Evolutionary conservation across 108 stramenopile genomes (phyloP), one percentile per base, ranked within the genome.

Genomic region (Pseudonitzschia multiseries): DNA sequence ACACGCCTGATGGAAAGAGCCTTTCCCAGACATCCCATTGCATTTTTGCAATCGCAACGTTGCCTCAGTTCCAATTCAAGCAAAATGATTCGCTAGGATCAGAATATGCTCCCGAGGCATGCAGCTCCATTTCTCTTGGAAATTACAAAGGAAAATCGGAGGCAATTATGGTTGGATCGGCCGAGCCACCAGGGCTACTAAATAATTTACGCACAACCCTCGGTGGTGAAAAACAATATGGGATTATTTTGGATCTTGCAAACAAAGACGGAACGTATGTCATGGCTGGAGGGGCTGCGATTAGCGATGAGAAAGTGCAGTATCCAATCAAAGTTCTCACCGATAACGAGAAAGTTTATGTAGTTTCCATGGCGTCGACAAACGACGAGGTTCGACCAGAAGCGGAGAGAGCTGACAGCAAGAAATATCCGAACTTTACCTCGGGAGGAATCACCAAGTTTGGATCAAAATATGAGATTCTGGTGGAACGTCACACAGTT

Each of bases 371-470:
- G 79, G 53, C 60, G 13, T 79, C 79, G 1, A 46, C 15, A 3
- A 60, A 62, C 53, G 33, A 53, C 22, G 64, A 64, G 28, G 69
- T 79, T 26, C 61, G 41, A 18, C 54, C 79, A 1, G 68, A 73
- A 28, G 68, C 27, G 36, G 63, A 70, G 8, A 70, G 64, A 40
- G 56, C 50, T 13, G 44, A 59, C 9, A 31, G 53, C 20, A 42
- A 63, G 18, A 68, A 74, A 41, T 74, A 57, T 33, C 79, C 79
- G 1, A 79, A 79, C 41, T 66, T 79, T 2, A 79, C 79, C 21
- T 64, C 73, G 13, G 79, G 79, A 13, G 79, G 79, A 43, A 65
- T 74, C 40, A 41, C 52, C 4, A 79, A 74, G 62, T 79, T 64
- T 63, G 79, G 79, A 29, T 65, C 79, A 4, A 31, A 79, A 1